Conservation (phyloP, 345 rosid genomes). For the Populus deltoides region DNA sequence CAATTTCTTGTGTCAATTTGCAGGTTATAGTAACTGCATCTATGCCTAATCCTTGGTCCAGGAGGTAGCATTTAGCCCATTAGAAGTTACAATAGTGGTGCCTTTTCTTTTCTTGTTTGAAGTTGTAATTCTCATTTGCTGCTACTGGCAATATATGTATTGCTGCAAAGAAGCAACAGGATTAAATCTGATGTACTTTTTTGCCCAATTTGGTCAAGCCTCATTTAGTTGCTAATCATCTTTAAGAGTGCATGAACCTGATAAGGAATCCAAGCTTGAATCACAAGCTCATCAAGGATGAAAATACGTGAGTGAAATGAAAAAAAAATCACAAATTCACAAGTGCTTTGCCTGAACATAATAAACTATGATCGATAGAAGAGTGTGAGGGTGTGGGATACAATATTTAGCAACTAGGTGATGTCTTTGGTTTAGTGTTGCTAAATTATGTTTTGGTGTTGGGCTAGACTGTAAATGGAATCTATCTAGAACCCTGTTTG, state of each 20-base stretch:
- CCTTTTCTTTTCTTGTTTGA: background rate
- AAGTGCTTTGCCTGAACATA: background rate
- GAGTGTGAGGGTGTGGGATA: no score
- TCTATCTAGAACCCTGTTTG: no score
- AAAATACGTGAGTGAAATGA: no score
- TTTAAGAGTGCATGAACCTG: no score
- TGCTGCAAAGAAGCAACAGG: background rate
- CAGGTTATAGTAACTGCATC: conserved; percentile 20
- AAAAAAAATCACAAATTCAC: background rate
- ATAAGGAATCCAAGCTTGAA: background rate
- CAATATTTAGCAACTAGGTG: no score
- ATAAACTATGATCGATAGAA: background rate
- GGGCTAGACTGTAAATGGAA: no score
- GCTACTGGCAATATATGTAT: background rate
- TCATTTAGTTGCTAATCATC: background rate
- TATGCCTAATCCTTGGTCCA: conserved; percentile 1
- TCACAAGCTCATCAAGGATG: background rate
- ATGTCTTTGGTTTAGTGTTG: no score
- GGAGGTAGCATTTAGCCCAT: background rate
- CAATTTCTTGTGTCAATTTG: conserved; percentile 56
- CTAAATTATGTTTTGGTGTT: no score
- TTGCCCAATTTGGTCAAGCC: background rate
- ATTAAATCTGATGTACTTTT: background rate
- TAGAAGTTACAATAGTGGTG: background rate
- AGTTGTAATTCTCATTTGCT: no score